Percentiles rank a stretch among this genome's conserved stretches.
phyloP scores from a whole-genome alignment of 768 basidiomycete genomes.

The Kwoniella botswanensis region DNA sequence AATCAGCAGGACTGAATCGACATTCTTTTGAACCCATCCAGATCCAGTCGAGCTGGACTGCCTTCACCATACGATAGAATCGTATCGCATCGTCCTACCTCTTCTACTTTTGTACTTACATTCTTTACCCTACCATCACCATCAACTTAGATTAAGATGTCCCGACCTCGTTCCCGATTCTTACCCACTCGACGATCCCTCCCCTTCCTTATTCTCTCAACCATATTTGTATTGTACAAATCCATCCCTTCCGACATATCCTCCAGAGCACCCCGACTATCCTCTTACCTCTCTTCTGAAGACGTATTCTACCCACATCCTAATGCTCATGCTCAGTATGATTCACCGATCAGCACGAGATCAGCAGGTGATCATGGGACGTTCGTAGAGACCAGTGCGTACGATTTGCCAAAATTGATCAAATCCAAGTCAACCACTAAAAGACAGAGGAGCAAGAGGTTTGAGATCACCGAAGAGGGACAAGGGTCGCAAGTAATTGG shows the following conservation, averaged over 20 bases:
- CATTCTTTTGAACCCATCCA: neutral
- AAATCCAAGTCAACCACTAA: neutral
- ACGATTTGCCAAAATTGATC: constrained; percentile 14
- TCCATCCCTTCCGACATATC: neutral
- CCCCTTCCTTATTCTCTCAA: constrained; percentile 10
- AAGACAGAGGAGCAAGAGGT: neutral
- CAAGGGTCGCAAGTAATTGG: neutral
- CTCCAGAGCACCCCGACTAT: no score
- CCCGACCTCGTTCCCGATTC: constrained; percentile 1
- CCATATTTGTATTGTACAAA: constrained; percentile 10
- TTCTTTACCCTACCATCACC: neutral
- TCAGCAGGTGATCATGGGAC: constrained; percentile 5
- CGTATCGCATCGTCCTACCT: neutral
- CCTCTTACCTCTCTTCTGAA: neutral
- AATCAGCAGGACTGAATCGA: neutral
- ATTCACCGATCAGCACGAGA: neutral
- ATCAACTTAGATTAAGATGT: neutral
- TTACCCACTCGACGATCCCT: neutral
- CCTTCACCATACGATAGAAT: neutral
- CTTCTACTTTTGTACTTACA: no score
- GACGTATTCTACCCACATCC: neutral
- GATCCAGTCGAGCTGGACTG: constrained; percentile 11
- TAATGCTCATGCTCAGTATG: neutral
- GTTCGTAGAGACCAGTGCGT: constrained; percentile 17
- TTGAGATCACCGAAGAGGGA: neutral